phyloP scores from a whole-genome alignment of 2,329 filamentous ascomycete genomes.

The Stachybotrys chlorohalonatus region DNA sequence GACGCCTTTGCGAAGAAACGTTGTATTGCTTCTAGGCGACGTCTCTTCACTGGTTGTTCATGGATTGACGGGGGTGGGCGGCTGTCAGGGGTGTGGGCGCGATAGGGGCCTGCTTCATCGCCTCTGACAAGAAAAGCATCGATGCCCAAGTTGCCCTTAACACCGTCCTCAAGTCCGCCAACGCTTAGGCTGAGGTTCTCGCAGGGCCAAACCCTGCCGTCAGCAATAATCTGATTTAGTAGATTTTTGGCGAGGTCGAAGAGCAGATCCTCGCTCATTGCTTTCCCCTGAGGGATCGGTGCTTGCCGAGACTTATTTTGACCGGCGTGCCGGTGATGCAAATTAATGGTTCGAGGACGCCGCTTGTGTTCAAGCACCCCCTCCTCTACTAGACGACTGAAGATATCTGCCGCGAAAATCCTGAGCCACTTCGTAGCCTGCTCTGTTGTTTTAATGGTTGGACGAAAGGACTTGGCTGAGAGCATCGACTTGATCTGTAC shows the following conservation, averaged over 20 bases:
- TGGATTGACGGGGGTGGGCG: conserved; percentile 9
- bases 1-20: conserved; percentile 44
- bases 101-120: conserved; percentile 45
- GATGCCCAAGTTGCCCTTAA: conserved; percentile 78
- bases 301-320: conserved; percentile 68
- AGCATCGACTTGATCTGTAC: conserved; percentile 97
- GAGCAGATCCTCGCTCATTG: conserved; percentile 62
- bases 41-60: conserved; percentile 18
- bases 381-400: conserved; percentile 80
- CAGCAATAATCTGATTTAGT: conserved; percentile 66
- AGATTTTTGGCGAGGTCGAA: conserved; percentile 70
- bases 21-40: conserved; percentile 40
- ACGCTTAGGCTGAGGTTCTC: conserved; percentile 83
- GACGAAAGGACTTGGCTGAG: conserved; percentile 89
- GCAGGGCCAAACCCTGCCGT: conserved; percentile 82
- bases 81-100: conserved; percentile 11
- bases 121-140: conserved; percentile 75
- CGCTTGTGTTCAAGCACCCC: conserved; percentile 81
- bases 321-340: conserved; percentile 69
- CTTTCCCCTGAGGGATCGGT: conserved; percentile 67
- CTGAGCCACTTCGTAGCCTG: conserved; percentile 78
- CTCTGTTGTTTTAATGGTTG: conserved; percentile 67
- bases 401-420: conserved; percentile 90
- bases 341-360: conserved; percentile 73
- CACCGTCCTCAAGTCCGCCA: conserved; percentile 83